Base-by-base conservation (phyloP, 129 eudicot genomes). In the Rutidosis leptorrhynchoides region DNA sequence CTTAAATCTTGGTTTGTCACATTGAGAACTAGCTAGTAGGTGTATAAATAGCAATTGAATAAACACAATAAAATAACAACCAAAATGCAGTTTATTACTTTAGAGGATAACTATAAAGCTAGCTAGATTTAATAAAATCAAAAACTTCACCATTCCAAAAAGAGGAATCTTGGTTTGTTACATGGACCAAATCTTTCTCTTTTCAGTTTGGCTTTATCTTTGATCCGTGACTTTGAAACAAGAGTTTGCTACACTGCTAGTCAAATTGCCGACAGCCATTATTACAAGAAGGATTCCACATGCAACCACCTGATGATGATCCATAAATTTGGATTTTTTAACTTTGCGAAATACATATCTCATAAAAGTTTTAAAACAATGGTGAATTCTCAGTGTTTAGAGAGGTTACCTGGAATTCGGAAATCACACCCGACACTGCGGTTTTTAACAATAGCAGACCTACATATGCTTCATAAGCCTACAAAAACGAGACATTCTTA, bases 361-460 rank as follows among this genome's bases (percentile, higher is more conserved):
- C 16, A 2, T n/a, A n/a, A n/a, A n/a, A n/a, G n/a, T n/a, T 71
- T 27, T 58, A 40, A 23, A n/a, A 58, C 43, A 57, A 4, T 5
- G 14, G 40, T 57, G 15, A 61, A 28, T 59, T 22, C n/a, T 11
- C 23, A 15, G n/a, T n/a, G n/a, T n/a, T n/a, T n/a, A n/a, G n/a
- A n/a, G n/a, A n/a, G 12, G 62, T 56, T 67, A 92, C 98, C 95
- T 92, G 98, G 95, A 96, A 92, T 71, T 88, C 98, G 0, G 95
- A 85, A 56, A 70, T 53, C 17, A 85, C 80, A 65, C 96, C 91
- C 57, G 64, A 79, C 45, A 88, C 14, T 64, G 98, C 95, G 46
- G 95, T 88, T 80, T 84, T 83, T 26, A 92, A 87, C 79, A 92
- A 74, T 81, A 85, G 69, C 56, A 88, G 55, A 65, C 98, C 98